Conservation (phyloP, 495 filamentous ascomycete genomes). For the Achaetomiella virescens region DNA sequence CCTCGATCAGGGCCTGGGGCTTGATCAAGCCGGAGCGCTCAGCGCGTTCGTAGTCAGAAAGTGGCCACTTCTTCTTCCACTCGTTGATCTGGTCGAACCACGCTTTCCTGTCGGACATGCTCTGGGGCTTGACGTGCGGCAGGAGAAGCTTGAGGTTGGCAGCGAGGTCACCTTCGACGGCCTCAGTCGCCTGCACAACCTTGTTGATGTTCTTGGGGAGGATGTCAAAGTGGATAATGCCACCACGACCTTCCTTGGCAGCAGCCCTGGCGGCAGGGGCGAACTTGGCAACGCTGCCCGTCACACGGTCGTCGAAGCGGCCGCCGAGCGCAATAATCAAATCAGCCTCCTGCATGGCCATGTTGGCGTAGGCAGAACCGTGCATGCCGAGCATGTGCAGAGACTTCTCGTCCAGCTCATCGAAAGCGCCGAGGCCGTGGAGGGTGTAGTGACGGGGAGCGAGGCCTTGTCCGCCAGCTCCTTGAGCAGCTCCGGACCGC, state of each 20-base stretch:
- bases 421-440: constrained; percentile 70
- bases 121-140: constrained; percentile 53
- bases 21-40: constrained; percentile 69
- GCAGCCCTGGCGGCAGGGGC: constrained; percentile 62
- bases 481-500: constrained; percentile 60
- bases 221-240: constrained; percentile 77
- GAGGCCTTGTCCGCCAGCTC: constrained; percentile 65
- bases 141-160: constrained; percentile 67
- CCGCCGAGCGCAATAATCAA: constrained; percentile 70
- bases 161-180: constrained; percentile 67
- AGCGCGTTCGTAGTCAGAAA: constrained; percentile 65
- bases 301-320: constrained; percentile 77
- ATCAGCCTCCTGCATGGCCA: constrained; percentile 73
- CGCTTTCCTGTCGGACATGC: constrained; percentile 58
- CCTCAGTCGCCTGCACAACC: constrained; percentile 75
- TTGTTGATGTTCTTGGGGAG: constrained; percentile 87
- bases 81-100: constrained; percentile 84
- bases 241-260: constrained; percentile 62
- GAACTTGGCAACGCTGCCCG: constrained; percentile 56
- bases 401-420: constrained; percentile 69
- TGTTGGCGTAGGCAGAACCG: constrained; percentile 71
- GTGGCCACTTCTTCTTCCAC: constrained; percentile 84
- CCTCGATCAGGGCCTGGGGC: constrained; percentile 80
- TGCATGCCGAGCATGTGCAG: constrained; percentile 84
- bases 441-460: constrained; percentile 72